Percentiles rank a stretch among this genome's conserved stretches.
Conservation (phyloP, 192 early-diverging fungal species). For the Chytriomyces confervae region DNA sequence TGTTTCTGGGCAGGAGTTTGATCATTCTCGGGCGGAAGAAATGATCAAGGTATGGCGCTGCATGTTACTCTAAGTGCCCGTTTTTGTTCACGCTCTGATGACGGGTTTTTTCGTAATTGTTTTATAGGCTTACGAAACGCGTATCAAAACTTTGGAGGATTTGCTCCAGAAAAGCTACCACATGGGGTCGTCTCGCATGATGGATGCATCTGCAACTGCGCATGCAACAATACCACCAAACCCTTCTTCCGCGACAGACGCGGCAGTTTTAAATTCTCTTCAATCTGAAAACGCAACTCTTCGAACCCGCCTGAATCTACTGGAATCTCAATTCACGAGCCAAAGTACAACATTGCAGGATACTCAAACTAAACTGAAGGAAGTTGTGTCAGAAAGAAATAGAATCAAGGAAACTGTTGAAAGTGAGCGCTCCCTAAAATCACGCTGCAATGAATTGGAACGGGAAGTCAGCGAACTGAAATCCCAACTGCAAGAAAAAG, state of each 20-base stretch:
- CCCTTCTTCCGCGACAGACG: neutral
- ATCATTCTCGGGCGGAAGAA: constrained; percentile 33
- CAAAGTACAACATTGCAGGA: constrained; percentile 10
- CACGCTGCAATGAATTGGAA: constrained; percentile 18
- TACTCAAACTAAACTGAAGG: neutral
- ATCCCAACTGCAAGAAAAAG: constrained; percentile 20
- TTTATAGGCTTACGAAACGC: constrained; percentile 41
- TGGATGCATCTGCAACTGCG: neutral
- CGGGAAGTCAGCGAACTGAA: constrained; percentile 25
- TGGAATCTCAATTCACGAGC: constrained; percentile 29
- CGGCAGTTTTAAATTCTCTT: neutral
- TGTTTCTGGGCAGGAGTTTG: neutral
- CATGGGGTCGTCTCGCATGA: neutral
- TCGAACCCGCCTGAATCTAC: constrained; percentile 6
- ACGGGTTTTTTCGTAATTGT: neutral
- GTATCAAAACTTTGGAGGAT: constrained; percentile 40
- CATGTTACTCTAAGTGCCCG: neutral
- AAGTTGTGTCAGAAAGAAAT: neutral
- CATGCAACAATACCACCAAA: neutral
- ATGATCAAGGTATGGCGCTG: constrained; percentile 15
- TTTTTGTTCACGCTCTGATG: neutral
- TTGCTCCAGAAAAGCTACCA: constrained; percentile 41
- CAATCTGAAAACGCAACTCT: constrained; percentile 33
- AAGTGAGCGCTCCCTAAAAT: neutral
- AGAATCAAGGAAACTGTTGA: neutral